A percentile compares a stretch with the other conserved stretches of the same genome.
phyloP scores from a whole-genome alignment of 257 asterid genomes.

The Fraxinus quadrangulata region DNA sequence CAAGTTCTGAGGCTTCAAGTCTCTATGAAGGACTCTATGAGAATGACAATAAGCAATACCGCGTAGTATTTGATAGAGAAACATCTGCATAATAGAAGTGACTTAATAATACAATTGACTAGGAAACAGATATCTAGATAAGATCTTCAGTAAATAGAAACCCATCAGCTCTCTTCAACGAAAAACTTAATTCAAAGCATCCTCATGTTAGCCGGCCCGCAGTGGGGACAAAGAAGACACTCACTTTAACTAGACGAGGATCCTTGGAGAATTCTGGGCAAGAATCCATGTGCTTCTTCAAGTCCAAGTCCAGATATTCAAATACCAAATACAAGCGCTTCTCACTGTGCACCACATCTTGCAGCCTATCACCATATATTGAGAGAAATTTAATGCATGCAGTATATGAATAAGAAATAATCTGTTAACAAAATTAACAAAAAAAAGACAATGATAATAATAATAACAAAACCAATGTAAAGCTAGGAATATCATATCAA shows the following conservation, averaged over 20 bases:
- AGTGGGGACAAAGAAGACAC: constrained; percentile 35
- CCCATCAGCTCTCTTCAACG: constrained; percentile 22
- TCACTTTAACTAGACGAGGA: constrained; percentile 76
- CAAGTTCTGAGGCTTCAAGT: constrained; percentile 95
- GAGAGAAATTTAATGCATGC: not conserved
- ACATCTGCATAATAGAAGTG: constrained; percentile 49
- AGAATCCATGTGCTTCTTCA: constrained; percentile 98
- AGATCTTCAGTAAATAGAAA: constrained; percentile 8
- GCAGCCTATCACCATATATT: constrained; percentile 62
- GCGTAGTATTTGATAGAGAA: constrained; percentile 83
- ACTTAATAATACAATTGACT: constrained; percentile 27
- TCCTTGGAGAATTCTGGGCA: constrained; percentile 87
- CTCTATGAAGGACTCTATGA: constrained; percentile 93
- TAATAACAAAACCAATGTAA: constrained; percentile 12
- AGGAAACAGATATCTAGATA: constrained; percentile 21
- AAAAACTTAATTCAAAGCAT: constrained; percentile 13
- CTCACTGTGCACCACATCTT: constrained; percentile 97
- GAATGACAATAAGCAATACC: constrained; percentile 97
- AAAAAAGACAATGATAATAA: not conserved
- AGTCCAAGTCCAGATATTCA: constrained; percentile 95
- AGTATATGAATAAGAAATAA: constrained; percentile 13
- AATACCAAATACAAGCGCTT: constrained; percentile 87
- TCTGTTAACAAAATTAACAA: constrained; percentile 17
- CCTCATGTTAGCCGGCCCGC: constrained; percentile 17
- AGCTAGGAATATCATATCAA: not conserved